Base-by-base conservation (phyloP, 225 moss, liverwort and hornwort genomes). In the Rhytidiadelphus loreus region DNA sequence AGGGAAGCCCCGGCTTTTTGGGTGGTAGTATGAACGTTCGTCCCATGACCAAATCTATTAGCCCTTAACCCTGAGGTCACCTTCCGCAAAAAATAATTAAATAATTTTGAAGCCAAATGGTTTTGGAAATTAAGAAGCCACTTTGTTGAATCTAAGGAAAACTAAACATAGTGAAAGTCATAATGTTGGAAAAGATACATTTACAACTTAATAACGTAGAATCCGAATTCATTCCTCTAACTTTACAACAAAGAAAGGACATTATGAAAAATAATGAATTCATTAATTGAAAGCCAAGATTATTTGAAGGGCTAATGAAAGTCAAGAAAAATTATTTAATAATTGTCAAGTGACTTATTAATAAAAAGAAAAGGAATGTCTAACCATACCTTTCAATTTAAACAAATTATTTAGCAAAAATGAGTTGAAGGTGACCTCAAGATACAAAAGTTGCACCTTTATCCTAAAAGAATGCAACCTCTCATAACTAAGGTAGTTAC, bases 401-500 rank as follows among this genome's bases (percentile, higher is more conserved):
- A 66, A 22, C 13, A 22, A 7, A 12, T 12, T n/a, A 68, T n/a
- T 68, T 4, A 0, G 1, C 4, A n/a, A n/a, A 3, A n/a, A 22
- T n/a, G 12, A n/a, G n/a, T n/a, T 68, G 21, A 4, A 39, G 7
- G 39, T n/a, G 39, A 13, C 23, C 7, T n/a, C 2, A 68, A 4
- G 8, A 1, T 23, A 23, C 1, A 0, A 5, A 16, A 43, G 9
- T 43, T 71, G 16, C 16, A 43, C 43, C 8, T 71, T 43, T 13
- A 70, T 0, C 4, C 0, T 41, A 0, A 2, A 39, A n/a, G 1
- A 2, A 39, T 13, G 23, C 0, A 1, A 0, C 23, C 13, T 22
- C 17, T 6, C 1, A 65, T 66, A 6, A 11, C 37, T 6, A 37
- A 37, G 20, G 37, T 20, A 21, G 37, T 37, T 11, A 65, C 37